Evolutionary conservation across 2,329 filamentous ascomycete species (phyloP).

Genomic region (Sclerotinia spermophila): DNA sequence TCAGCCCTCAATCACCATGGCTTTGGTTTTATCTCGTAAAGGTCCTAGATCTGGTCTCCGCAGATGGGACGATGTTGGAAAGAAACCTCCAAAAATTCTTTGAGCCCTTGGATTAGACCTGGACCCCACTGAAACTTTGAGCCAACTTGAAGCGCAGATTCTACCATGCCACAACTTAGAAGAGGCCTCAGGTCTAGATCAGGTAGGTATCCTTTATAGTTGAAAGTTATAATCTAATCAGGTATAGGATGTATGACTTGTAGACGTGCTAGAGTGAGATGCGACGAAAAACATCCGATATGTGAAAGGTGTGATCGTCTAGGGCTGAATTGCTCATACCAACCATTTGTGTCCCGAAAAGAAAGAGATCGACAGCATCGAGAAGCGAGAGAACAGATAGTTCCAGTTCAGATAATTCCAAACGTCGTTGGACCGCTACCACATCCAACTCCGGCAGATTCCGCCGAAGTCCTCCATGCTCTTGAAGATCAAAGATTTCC

Average conservation of each 20-base stretch:
- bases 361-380: neutral
- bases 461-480: neutral
- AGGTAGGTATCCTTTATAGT: neutral
- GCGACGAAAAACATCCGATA: slow-evolving; percentile 7
- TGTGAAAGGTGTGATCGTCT: slow-evolving; percentile 5
- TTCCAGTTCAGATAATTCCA: neutral
- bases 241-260: slow-evolving; percentile 11
- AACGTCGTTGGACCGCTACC: neutral
- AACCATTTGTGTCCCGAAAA: neutral
- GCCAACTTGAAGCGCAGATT: neutral
- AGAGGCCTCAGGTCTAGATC: neutral
- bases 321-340: neutral
- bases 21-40: neutral
- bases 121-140: neutral
- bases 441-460: neutral
- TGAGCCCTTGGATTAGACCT: neutral
- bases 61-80: neutral
- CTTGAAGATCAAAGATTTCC: neutral
- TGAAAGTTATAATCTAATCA: neutral
- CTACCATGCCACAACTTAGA: neutral
- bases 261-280: slow-evolving; percentile 13
- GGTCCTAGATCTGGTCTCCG: neutral
- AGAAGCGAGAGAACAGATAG: neutral
- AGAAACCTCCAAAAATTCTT: neutral
- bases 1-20: neutral